Evolutionary conservation across 2,329 filamentous ascomycete species (phyloP).

Genomic region (Penicillium hesseltinei): DNA sequence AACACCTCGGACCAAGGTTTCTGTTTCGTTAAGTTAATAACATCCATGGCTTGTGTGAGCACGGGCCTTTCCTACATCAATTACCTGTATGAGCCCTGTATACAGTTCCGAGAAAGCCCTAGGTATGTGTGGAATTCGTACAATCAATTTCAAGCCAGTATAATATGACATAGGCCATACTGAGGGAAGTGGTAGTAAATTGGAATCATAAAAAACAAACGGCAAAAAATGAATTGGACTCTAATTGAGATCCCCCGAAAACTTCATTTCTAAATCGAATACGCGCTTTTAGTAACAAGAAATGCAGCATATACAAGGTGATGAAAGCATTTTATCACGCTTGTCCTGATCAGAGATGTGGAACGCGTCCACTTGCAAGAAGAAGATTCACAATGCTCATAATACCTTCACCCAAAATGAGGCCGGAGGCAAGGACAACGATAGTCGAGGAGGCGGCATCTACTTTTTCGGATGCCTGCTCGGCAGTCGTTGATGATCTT

Average conservation of each 20-base stretch:
- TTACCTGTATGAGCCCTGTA: no score
- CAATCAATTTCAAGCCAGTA: background rate
- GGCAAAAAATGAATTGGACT: background rate
- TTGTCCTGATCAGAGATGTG: conserved; percentile 59
- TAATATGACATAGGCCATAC: background rate
- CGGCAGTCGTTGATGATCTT: conserved; percentile 29
- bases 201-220: background rate
- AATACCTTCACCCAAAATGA: conserved; percentile 90
- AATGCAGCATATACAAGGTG: background rate
- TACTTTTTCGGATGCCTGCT: conserved; percentile 41
- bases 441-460: conserved; percentile 58
- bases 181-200: background rate
- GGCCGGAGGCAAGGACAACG: conserved; percentile 83
- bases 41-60: background rate
- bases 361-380: conserved; percentile 72
- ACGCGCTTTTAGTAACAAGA: background rate
- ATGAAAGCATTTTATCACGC: no score
- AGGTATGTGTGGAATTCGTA: no score
- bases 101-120: background rate
- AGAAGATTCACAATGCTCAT: conserved; percentile 86
- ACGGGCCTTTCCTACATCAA: background rate
- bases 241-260: background rate
- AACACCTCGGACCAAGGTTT: background rate
- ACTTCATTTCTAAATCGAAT: background rate
- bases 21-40: background rate